phyloP scores from a whole-genome alignment of 495 filamentous ascomycete species.

The Neurospora africana region DNA sequence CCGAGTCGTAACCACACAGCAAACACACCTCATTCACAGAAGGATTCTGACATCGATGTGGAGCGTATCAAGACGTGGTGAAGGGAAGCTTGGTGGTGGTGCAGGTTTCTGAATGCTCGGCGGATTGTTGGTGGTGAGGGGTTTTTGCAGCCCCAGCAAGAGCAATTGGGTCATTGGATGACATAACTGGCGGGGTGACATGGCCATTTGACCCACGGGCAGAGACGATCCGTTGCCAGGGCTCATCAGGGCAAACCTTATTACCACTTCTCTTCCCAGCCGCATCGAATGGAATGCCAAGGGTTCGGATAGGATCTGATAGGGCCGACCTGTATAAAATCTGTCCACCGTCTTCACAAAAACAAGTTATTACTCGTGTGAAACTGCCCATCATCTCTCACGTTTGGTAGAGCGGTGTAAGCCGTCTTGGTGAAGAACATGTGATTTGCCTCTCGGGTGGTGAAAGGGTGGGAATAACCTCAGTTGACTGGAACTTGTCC shows the following conservation, averaged over 20 bases:
- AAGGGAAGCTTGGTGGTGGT: neutral
- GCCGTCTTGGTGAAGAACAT: neutral
- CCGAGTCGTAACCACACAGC: neutral
- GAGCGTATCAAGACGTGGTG: neutral
- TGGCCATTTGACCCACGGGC: neutral
- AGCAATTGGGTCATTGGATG: neutral
- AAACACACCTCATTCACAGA: neutral
- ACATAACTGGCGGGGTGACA: neutral
- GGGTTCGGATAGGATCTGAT: neutral
- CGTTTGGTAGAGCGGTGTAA: neutral
- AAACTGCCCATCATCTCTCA: neutral
- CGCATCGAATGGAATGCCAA: neutral
- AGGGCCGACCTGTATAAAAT: neutral
- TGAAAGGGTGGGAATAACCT: neutral
- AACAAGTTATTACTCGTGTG: neutral
- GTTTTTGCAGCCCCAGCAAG: neutral
- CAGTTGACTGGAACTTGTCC: neutral
- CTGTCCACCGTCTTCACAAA: neutral
- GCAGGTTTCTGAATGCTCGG: neutral
- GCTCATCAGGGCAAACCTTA: neutral
- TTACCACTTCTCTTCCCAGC: neutral
- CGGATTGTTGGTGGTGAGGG: neutral
- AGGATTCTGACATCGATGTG: neutral
- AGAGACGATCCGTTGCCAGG: neutral
- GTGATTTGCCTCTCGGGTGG: neutral